Evolutionary conservation across 2,329 filamentous ascomycete genomes (phyloP).

Genomic region (Colletotrichum tropicicola): DNA sequence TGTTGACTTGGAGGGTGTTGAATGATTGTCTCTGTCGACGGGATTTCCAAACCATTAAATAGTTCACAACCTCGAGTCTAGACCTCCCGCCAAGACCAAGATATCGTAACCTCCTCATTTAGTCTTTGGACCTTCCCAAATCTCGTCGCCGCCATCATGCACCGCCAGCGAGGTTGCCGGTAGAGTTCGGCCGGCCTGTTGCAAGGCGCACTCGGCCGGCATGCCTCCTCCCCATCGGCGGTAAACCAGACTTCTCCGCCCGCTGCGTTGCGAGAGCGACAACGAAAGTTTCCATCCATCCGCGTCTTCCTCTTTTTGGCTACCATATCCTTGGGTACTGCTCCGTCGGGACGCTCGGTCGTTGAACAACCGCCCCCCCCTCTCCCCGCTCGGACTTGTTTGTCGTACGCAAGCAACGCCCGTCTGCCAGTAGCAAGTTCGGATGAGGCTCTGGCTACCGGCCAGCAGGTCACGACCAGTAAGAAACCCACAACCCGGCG

Average conservation of each 20-base stretch:
- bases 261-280: background rate
- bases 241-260: background rate
- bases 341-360: background rate
- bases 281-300: background rate
- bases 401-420: background rate
- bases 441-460: background rate
- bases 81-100: background rate
- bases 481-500: background rate
- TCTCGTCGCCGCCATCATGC: conserved; percentile 3
- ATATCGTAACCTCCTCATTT: background rate
- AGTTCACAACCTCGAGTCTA: background rate
- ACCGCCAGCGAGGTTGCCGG: background rate
- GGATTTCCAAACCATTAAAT: background rate
- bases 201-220: background rate
- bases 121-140: background rate
- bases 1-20: background rate
- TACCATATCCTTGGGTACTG: no score
- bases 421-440: conserved; percentile 13
- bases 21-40: fast-evolving
- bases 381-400: background rate
- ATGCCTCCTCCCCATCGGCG: background rate
- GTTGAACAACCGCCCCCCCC: background rate
- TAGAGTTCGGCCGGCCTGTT: background rate
- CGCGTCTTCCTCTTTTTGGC: no score
- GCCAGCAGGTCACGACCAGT: background rate